Evolutionary conservation across 441 rosid genomes (phyloP), one percentile per base, ranked within the genome.

Genomic region (Arabidopsis hybrid): DNA sequence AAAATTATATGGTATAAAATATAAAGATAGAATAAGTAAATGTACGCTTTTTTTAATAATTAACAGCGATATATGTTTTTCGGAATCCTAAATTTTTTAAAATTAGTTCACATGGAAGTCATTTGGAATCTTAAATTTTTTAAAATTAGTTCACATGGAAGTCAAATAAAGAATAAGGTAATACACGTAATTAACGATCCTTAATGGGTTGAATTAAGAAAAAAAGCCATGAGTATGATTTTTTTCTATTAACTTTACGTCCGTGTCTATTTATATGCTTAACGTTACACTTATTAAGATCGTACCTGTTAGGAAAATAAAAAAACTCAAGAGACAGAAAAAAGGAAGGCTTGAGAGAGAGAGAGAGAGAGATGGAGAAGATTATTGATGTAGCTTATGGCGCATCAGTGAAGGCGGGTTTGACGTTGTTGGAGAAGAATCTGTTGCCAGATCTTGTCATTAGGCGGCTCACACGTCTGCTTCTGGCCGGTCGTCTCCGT

Each of bases 401-500:
- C n/a, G 80, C 79, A 3, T 83, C 90, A 10, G 92, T 86, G 77
- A 73, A 84, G 68, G 21, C 83, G 4, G 77, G 75, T 83, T 32
- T 89, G 65, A 80, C 84, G 4, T 84, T 84, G 10, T 79, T 91
- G 43, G 97, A 91, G 83, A 81, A 89, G 60, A 91, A 89, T 67
- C 58, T 91, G 58, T 71, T 93, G 18, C 92, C 97, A 0, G 97
- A 89, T 79, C 75, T 79, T 32, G 79, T 91, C 35, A 46, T 89
- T 7, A 72, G 93, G 63, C 74, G 84, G 46, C 82, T 91, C 4
- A 91, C 90, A 5, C 87, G 92, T 53, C 58, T 88, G 26, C 92
- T 87, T 68, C 76, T 91, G 57, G 86, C 90, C 43, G 68, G 71
- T 61, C 88, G 97, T 34, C 95, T 93, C 51, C 91, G 90, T 45